These are phyloP conservation scores for Ogataea haglerorum DNA, from an alignment of 805 yeast species.

Conservation along the genomic window DNA sequence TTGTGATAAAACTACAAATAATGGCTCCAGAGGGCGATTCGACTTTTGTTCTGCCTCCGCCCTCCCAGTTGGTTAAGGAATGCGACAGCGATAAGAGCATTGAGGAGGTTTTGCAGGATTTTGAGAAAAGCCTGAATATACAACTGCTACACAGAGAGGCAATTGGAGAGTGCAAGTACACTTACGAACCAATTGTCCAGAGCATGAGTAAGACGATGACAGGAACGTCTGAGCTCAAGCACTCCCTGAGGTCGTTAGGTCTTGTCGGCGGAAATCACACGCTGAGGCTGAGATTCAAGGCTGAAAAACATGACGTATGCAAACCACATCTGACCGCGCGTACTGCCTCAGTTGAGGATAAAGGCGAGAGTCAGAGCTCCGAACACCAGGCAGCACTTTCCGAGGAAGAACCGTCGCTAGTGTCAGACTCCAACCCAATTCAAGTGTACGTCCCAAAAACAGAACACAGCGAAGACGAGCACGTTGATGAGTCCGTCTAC, in stretches of 20 bases:
- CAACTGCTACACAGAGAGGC: background rate
- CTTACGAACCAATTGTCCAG: conserved; percentile 23
- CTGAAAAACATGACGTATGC: background rate
- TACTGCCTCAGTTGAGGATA: too few relatives aligned
- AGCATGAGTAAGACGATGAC: conserved; percentile 23
- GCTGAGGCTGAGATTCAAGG: conserved; percentile 26
- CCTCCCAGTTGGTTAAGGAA: conserved; percentile 13
- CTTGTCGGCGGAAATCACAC: conserved; percentile 27
- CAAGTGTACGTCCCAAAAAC: conserved; percentile 10
- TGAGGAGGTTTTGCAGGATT: conserved; percentile 15
- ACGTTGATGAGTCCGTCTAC: conserved; percentile 36
- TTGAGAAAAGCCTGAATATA: conserved; percentile 10
- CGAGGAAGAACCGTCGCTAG: background rate
- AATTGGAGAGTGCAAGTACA: conserved; percentile 3
- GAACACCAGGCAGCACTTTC: background rate
- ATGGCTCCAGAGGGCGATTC: conserved; percentile 18
- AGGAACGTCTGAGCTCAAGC: conserved; percentile 18
- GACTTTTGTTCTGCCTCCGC: conserved; percentile 11
- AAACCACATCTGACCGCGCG: background rate
- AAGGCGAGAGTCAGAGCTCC: background rate
- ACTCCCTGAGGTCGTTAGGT: conserved; percentile 25
- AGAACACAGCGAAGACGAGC: background rate
- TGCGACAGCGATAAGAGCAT: conserved; percentile 12
- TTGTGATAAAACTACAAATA: conserved; percentile 25
- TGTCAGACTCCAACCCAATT: background rate